Evolutionary conservation across 164 flowering plant species (phyloP).

Genomic region (Magnolia sinica): DNA sequence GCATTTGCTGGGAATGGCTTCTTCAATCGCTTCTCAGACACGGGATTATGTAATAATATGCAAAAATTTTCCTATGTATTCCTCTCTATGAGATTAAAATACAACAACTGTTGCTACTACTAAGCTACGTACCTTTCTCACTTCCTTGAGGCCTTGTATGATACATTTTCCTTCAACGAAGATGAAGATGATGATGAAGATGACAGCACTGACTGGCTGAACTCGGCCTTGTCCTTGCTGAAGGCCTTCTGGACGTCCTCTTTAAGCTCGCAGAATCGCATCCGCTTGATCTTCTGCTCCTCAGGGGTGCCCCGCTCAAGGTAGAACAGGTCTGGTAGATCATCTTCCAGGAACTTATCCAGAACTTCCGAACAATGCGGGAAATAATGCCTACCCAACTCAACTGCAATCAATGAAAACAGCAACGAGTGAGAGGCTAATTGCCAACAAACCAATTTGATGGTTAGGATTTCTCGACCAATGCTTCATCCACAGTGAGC

Average conservation of each 20-base stretch:
- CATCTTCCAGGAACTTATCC: conserved; percentile 66
- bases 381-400: conserved; percentile 51
- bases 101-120: too few relatives aligned
- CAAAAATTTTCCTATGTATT: too few relatives aligned
- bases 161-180: conserved; percentile 3
- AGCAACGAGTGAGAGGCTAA: not conserved
- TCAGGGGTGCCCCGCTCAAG: conserved; percentile 53
- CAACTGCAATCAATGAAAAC: conserved; percentile 38
- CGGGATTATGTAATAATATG: too few relatives aligned
- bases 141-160: not conserved
- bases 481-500: too few relatives aligned
- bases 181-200: conserved; percentile 40
- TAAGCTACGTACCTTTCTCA: not conserved
- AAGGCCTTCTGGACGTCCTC: conserved; percentile 57
- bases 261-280: conserved; percentile 53
- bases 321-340: conserved; percentile 39
- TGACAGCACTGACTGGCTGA: conserved; percentile 20
- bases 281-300: conserved; percentile 47
- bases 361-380: conserved; percentile 62
- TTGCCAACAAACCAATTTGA: not conserved
- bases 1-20: too few relatives aligned
- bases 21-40: too few relatives aligned
- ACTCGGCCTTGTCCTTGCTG: conserved; percentile 57
- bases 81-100: not conserved
- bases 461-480: not conserved